Evolutionary conservation across 2,329 filamentous ascomycete species (phyloP).

Genomic region (Clarireedia paspali): DNA sequence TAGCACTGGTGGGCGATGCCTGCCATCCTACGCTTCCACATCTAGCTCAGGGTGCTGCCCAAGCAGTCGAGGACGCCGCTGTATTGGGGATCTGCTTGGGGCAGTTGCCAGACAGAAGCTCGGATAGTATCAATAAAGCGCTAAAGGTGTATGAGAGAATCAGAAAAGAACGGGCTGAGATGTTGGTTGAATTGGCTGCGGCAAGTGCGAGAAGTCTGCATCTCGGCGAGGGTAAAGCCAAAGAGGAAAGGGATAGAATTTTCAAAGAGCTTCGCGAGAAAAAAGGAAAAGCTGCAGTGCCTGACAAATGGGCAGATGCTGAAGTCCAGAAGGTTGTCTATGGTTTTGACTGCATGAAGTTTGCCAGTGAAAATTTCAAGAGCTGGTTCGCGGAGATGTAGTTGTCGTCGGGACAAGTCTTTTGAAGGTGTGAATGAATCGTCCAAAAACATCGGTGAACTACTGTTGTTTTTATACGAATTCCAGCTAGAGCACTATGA

Average conservation of each 20-base stretch:
- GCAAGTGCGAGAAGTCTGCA: slow-evolving; percentile 48
- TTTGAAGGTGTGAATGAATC: too few species aligned
- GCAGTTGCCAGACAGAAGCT: slow-evolving; percentile 29
- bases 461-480: too few species aligned
- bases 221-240: slow-evolving; percentile 48
- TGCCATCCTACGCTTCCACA: slow-evolving; percentile 64
- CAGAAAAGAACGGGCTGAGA: slow-evolving; percentile 45
- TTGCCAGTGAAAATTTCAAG: too few species aligned
- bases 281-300: slow-evolving; percentile 35
- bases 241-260: slow-evolving; percentile 49
- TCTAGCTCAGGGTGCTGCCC: slow-evolving; percentile 59
- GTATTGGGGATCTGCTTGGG: slow-evolving; percentile 48
- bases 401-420: too few species aligned
- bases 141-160: slow-evolving; percentile 47
- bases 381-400: too few species aligned
- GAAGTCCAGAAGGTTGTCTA: slow-evolving; percentile 63
- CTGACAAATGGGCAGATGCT: slow-evolving; percentile 64
- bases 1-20: slow-evolving; percentile 53
- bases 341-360: slow-evolving; percentile 8
- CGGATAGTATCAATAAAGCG: slow-evolving; percentile 37
- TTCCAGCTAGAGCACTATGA: too few species aligned
- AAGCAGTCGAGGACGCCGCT: slow-evolving; percentile 60
- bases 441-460: too few species aligned
- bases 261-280: slow-evolving; percentile 42
- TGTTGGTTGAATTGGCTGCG: slow-evolving; percentile 43